These are phyloP conservation scores for Coemansia sp. DNA, from an alignment of 192 early-diverging fungal species.

Conservation along the genomic window DNA sequence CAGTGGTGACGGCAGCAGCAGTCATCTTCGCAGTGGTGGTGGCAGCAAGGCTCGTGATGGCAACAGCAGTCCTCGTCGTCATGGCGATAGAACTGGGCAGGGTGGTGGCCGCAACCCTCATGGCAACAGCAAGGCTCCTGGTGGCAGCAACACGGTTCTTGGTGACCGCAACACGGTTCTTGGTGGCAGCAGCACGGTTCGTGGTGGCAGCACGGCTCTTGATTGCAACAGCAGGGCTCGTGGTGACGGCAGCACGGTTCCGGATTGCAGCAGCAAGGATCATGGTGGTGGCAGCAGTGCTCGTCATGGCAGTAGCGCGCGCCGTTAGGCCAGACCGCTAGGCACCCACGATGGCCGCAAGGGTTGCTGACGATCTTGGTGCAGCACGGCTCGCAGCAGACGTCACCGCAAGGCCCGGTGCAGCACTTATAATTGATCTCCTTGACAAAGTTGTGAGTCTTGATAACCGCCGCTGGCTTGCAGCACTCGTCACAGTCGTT, in stretches of 20 bases:
- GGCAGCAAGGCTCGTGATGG: constrained; percentile 7
- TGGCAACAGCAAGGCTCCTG: background rate
- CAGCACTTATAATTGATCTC: constrained; percentile 56
- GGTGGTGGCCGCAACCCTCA: constrained; percentile 3
- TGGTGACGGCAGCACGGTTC: constrained; percentile 1
- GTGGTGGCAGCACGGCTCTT: constrained; percentile 7
- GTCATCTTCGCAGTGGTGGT: constrained; percentile 2
- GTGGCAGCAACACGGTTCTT: constrained; percentile 1
- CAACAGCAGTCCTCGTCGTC: constrained; percentile 9
- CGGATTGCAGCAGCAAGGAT: constrained; percentile 7
- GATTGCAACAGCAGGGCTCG: background rate
- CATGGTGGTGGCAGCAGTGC: constrained; percentile 13
- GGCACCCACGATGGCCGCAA: constrained; percentile 22
- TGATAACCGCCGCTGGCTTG: constrained; percentile 53
- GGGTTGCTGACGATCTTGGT: constrained; percentile 53
- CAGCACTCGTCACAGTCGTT: constrained; percentile 50
- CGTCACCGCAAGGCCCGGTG: constrained; percentile 51
- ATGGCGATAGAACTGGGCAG: constrained; percentile 15
- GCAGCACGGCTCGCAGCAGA: constrained; percentile 51
- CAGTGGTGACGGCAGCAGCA: constrained; percentile 22
- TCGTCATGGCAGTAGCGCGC: constrained; percentile 27
- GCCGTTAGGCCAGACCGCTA: constrained; percentile 40
- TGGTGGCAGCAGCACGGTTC: background rate
- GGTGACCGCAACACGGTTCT: background rate
- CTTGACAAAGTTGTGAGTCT: constrained; percentile 53